Evolutionary conservation across 495 filamentous ascomycete genomes (phyloP).

Genomic region (Viridothelium virens): DNA sequence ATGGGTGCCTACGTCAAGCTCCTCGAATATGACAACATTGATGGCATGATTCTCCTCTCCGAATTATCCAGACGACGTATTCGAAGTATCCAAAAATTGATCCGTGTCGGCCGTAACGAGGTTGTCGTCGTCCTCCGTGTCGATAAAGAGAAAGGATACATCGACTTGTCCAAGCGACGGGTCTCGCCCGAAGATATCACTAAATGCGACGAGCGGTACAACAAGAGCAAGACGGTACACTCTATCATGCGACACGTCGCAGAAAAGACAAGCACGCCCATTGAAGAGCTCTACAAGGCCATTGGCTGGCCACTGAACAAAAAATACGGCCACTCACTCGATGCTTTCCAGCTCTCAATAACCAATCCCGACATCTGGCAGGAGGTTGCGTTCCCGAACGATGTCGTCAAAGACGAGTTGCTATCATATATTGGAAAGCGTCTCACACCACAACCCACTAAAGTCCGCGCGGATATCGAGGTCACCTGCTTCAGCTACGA

Average conservation of each 20-base stretch:
- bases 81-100: constrained; percentile 95
- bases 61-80: constrained; percentile 96
- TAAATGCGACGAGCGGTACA: constrained; percentile 97
- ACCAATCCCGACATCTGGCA: constrained; percentile 97
- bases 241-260: constrained; percentile 97
- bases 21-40: constrained; percentile 98
- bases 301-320: constrained; percentile 97
- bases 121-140: constrained; percentile 96
- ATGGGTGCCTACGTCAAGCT: constrained; percentile 99
- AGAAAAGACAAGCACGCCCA: constrained; percentile 88
- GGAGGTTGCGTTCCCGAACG: constrained; percentile 78
- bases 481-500: constrained; percentile 98
- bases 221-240: constrained; percentile 99
- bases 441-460: constrained; percentile 91
- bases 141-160: constrained; percentile 99
- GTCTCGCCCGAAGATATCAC: constrained; percentile 95
- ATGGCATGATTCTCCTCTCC: constrained; percentile 97
- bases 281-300: constrained; percentile 83
- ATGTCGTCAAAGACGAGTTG: constrained; percentile 77
- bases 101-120: constrained; percentile 94
- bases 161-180: constrained; percentile 95
- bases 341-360: constrained; percentile 98
- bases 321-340: constrained; percentile 92
- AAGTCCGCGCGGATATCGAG: constrained; percentile 95
- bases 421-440: constrained; percentile 91